Evolutionary conservation across 371 early-diverging fungal genomes (phyloP), one percentile per base, ranked within the genome.

Genomic region (Mucor velutinosus): DNA sequence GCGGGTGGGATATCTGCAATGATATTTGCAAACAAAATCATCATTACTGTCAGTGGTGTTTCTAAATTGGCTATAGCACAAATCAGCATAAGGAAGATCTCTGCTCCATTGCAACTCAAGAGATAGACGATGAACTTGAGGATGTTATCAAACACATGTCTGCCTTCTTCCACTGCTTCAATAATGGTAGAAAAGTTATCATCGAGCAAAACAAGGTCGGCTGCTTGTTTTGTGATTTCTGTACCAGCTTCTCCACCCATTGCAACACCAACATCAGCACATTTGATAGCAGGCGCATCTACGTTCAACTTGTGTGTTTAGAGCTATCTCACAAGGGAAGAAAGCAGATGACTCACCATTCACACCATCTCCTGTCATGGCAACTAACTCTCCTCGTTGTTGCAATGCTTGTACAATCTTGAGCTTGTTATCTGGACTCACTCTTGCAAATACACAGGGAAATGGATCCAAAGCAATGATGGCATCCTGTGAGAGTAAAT

Each of bases 371-470:
- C 53, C 53, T 53, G 53, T 53, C 53, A 60, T 57, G 58, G 87
- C 88, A 21, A 83, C 90, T 14, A 83, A 75, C 43, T 89, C 87
- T 4, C 87, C 87, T 39, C 89, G 85, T 32, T 86, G 75, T 72
- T 98, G 95, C 66, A 99, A 75, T 0, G 97, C 94, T 68, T 88
- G 84, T 33, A 99, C 95, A 76, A 99, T 93, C 81, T 92, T 94
- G 58, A 96, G 85, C 77, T 98, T 98, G 76, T 95, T 96, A 71
- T 97, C 96, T 2, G 99, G 97, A 58, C 85, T 88, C 74, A 94
- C 93, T 51, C 98, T 87, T 0, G 97, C 96, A 82, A 97, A 93
- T 4, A 97, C 95, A n/a, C 86, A 85, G 10, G 95, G 96, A 65
- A 95, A 92, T 32, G 94, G 92, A 3, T 83, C 78, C 39, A 95